phyloP scores from a whole-genome alignment of 139 green algal species.

The Chlamydomonas sp. region DNA sequence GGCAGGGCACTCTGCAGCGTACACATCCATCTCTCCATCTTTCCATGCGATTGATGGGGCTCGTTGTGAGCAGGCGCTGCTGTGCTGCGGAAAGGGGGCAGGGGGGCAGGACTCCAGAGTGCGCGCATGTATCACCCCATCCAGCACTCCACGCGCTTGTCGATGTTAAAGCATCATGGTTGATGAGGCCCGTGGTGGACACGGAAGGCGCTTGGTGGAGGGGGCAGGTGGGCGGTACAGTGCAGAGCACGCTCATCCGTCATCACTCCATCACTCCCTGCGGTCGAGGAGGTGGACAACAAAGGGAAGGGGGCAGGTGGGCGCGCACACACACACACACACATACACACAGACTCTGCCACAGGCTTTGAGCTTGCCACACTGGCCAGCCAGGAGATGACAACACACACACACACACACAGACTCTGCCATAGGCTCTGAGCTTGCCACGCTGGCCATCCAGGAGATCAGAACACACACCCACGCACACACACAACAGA shows the following conservation, averaged over 20 bases:
- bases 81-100: slow-evolving; percentile 68
- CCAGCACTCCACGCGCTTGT: background rate
- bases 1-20: no score
- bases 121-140: no score
- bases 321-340: no score
- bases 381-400: background rate
- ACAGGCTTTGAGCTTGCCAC: background rate
- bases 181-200: no score
- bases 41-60: no score
- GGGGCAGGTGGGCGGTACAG: no score
- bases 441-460: background rate
- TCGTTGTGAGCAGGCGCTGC: slow-evolving; percentile 81
- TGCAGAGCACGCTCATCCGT: no score
- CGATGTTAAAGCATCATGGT: no score
- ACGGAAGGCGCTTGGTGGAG: no score
- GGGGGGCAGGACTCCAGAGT: no score
- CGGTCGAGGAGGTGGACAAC: slow-evolving; percentile 70
- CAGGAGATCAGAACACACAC: slow-evolving; percentile 4
- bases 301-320: slow-evolving; percentile 75
- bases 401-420: slow-evolving; percentile 1
- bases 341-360: background rate
- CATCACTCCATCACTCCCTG: background rate
- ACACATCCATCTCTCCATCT: background rate
- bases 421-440: background rate
- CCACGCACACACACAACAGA: background rate